Conservation (phyloP, 768 basidiomycete species). For the Sutorius australiensis region DNA sequence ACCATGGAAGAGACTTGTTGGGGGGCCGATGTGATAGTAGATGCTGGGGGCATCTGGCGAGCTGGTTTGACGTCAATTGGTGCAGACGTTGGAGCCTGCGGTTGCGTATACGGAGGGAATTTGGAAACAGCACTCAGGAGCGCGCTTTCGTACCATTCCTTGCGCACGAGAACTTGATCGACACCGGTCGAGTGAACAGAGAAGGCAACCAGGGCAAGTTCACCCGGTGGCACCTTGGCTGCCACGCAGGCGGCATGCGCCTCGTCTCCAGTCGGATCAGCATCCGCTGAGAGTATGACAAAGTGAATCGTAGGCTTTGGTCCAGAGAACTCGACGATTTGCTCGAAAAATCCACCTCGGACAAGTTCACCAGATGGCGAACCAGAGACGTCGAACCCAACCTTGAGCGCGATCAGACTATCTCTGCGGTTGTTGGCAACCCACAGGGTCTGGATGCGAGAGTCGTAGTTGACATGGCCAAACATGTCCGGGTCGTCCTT, state of each 20-base stretch:
- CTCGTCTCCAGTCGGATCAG: conserved; percentile 78
- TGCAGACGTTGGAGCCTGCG: conserved; percentile 27
- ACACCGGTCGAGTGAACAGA: conserved; percentile 89
- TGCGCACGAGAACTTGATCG: conserved; percentile 81
- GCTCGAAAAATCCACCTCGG: conserved; percentile 67
- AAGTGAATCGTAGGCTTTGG: conserved; percentile 87
- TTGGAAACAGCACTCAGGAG: conserved; percentile 53
- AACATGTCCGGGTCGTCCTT: conserved; percentile 84
- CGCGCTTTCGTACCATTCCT: conserved; percentile 81
- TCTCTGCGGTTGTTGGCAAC: conserved; percentile 82
- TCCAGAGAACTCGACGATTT: conserved; percentile 77
- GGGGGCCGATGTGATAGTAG: conserved; percentile 14
- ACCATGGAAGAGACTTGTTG: conserved; percentile 18
- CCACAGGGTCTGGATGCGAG: conserved; percentile 83
- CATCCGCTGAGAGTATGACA: conserved; percentile 81
- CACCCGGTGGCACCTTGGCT: conserved; percentile 71
- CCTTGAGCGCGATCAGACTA: conserved; percentile 76
- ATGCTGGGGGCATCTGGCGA: conserved; percentile 30
- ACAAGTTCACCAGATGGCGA: conserved; percentile 59
- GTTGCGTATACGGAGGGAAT: conserved; percentile 47
- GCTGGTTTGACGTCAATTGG: conserved; percentile 22
- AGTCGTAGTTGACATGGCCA: conserved; percentile 82
- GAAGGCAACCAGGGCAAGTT: conserved; percentile 80
- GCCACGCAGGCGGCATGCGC: conserved; percentile 81
- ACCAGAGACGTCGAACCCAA: conserved; percentile 59